Evolutionary conservation across 305 asterid genomes (phyloP), one percentile per base, ranked within the genome.

Genomic region (Plantago coronopus): DNA sequence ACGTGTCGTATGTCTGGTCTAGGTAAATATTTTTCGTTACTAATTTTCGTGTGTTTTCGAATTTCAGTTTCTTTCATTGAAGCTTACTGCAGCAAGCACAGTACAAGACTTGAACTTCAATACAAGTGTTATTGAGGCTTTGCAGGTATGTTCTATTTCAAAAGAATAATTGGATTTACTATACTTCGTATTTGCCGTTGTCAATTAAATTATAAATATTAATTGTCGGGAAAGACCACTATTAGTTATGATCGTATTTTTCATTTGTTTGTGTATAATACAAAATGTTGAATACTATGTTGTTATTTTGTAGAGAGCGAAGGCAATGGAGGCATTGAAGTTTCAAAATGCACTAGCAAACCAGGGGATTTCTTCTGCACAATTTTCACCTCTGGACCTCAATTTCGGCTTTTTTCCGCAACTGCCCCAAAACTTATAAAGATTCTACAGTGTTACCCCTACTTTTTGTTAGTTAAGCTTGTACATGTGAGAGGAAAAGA

Each of bases 21-120:
- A 4, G 34, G 7, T 4, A 27, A 27, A 27, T 27, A 27, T 27
- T 27, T 27, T 27, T 27, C 5, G 51, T 59, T 34, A 45, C 29
- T 38, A 27, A 66, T 65, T 48, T 27, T 51, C 3, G 11, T 57
- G 12, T 6, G 47, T 17, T 65, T 22, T 59, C 44, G 14, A 27
- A 31, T 63, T 68, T 47, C 85, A 89, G 97, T 87, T 89, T 75
- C 88, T 89, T 31, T 89, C 97, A 3, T 81, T 85, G 97, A 89
- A 75, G 68, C 95, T 89, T 43, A 78, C 95, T 19, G 95, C 93
- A 38, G 97, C 95, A 48, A 84, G 86, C 79, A 54, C 76, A 17
- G 69, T 69, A 48, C 57, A 83, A 46, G 84, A 80, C 74, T 83
- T 87, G 86, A 83, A 81, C 66, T 61, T 83, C 18, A 85, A 83